Conservation (phyloP, 352 stramenopile genomes). For the Globisporangium lucens region DNA sequence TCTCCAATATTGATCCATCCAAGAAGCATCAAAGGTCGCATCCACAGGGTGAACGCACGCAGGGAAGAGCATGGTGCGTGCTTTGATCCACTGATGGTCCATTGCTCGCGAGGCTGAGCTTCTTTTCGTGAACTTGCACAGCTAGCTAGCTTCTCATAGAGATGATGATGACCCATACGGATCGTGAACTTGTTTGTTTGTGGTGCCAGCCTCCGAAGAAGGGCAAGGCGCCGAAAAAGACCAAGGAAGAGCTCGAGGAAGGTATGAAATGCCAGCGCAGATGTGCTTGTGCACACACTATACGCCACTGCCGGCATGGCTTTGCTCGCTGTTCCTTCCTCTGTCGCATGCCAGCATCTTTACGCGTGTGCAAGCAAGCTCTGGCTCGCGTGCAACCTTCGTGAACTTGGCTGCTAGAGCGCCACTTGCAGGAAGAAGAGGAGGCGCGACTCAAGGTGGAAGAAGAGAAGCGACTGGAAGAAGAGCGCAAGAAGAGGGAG, state of each 20-base stretch:
- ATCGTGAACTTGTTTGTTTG: not conserved
- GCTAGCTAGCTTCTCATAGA: not conserved
- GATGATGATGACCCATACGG: not conserved
- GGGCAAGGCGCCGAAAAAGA: slow-evolving; percentile 72
- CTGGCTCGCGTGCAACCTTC: not conserved
- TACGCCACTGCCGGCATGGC: not conserved
- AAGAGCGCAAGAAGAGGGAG: slow-evolving; percentile 59
- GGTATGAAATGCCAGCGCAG: slow-evolving; percentile 17
- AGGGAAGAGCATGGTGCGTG: not conserved
- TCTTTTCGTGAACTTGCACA: not conserved
- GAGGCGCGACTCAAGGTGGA: slow-evolving; percentile 54
- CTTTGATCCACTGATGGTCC: too few species aligned
- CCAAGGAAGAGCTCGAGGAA: slow-evolving; percentile 79
- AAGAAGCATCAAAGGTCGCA: not conserved
- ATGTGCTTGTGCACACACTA: not conserved
- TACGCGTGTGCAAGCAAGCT: not conserved
- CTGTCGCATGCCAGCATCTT: not conserved
- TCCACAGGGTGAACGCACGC: not conserved
- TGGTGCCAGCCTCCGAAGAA: slow-evolving; percentile 63
- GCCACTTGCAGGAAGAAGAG: slow-evolving; percentile 68
- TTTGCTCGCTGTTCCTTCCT: not conserved
- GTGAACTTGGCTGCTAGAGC: slow-evolving; percentile 28
- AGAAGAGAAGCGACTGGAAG: slow-evolving; percentile 68
- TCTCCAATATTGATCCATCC: not conserved
- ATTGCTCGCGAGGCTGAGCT: not conserved